These are phyloP conservation scores for Avena sativa DNA, from an alignment of 176 grass and related monocot genomes.

Conservation along the genomic window DNA sequence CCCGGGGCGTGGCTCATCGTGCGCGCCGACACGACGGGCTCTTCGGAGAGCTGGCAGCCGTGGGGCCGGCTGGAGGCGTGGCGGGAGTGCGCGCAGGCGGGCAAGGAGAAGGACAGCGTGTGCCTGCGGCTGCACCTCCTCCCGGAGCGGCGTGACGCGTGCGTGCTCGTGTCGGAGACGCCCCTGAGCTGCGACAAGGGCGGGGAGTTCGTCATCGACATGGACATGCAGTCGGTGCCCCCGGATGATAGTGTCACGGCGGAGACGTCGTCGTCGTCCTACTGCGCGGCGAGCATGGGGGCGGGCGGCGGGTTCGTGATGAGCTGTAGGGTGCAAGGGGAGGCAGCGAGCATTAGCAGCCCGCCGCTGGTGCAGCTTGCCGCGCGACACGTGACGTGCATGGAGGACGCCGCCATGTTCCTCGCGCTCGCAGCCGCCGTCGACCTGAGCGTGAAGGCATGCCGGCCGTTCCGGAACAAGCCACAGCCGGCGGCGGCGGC, in stretches of 20 bases:
- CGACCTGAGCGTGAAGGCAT: conserved; percentile 94
- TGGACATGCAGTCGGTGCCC: conserved; percentile 39
- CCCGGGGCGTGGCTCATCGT: conserved; percentile 64
- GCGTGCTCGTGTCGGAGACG: conserved; percentile 74
- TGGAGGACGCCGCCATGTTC: conserved; percentile 92
- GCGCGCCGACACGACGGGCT: conserved; percentile 19
- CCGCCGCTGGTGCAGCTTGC: conserved; percentile 73
- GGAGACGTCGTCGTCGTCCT: background rate
- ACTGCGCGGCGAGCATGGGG: conserved; percentile 25
- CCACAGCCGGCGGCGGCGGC: background rate
- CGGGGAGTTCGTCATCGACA: conserved; percentile 88
- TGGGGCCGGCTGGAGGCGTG: conserved; percentile 94
- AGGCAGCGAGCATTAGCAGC: conserved; percentile 54
- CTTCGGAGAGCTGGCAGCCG: conserved; percentile 76
- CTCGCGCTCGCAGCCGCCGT: conserved; percentile 83
- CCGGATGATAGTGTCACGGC: background rate
- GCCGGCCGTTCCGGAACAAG: conserved; percentile 75
- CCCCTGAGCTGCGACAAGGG: conserved; percentile 65
- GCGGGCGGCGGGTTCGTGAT: conserved; percentile 74
- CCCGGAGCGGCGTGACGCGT: conserved; percentile 67
- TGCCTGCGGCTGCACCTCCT: conserved; percentile 58
- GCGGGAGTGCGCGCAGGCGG: conserved; percentile 49
- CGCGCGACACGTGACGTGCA: conserved; percentile 64
- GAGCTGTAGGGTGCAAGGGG: conserved; percentile 59
- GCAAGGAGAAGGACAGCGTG: background rate